These are phyloP conservation scores for Lanmaoa rubissima DNA, from an alignment of 768 basidiomycete genomes.

Conservation along the genomic window DNA sequence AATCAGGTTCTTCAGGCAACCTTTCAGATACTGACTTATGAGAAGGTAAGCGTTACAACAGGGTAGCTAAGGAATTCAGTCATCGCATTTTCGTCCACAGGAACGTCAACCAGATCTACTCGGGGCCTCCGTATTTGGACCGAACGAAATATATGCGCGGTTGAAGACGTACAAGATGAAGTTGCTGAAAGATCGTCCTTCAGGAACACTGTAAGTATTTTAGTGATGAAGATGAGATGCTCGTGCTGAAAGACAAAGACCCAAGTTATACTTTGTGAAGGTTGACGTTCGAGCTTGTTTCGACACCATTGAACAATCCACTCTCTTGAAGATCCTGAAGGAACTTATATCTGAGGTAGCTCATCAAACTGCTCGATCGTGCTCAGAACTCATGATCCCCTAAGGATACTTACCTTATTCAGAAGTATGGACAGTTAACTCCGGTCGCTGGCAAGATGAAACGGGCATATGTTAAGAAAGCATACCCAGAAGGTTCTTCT, in stretches of 20 bases:
- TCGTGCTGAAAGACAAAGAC: slow-evolving; percentile 44
- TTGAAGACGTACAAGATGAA: slow-evolving; percentile 68
- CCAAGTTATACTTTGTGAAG: slow-evolving; percentile 92
- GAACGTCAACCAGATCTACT: slow-evolving; percentile 57
- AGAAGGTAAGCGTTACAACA: slow-evolving; percentile 54
- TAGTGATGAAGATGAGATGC: background rate
- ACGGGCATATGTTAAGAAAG: slow-evolving; percentile 57
- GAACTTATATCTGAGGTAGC: slow-evolving; percentile 69
- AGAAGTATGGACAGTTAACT: slow-evolving; percentile 66
- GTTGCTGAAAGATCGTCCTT: slow-evolving; percentile 37
- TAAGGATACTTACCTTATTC: slow-evolving; percentile 72
- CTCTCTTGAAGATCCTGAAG: slow-evolving; percentile 73
- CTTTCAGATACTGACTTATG: slow-evolving; percentile 85
- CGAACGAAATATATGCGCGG: slow-evolving; percentile 76
- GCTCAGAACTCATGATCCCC: background rate
- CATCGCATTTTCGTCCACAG: slow-evolving; percentile 38
- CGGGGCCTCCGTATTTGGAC: slow-evolving; percentile 80
- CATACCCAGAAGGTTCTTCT: slow-evolving; percentile 60
- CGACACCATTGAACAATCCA: slow-evolving; percentile 91
- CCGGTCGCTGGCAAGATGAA: slow-evolving; percentile 54
- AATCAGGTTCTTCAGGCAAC: slow-evolving; percentile 84
- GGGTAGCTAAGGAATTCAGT: background rate
- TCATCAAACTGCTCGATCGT: background rate
- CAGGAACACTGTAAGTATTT: slow-evolving; percentile 53
- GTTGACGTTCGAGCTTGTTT: slow-evolving; percentile 96